Evolutionary conservation across 495 filamentous ascomycete species (phyloP).

Genomic region (Hypoxylon cercidicola): DNA sequence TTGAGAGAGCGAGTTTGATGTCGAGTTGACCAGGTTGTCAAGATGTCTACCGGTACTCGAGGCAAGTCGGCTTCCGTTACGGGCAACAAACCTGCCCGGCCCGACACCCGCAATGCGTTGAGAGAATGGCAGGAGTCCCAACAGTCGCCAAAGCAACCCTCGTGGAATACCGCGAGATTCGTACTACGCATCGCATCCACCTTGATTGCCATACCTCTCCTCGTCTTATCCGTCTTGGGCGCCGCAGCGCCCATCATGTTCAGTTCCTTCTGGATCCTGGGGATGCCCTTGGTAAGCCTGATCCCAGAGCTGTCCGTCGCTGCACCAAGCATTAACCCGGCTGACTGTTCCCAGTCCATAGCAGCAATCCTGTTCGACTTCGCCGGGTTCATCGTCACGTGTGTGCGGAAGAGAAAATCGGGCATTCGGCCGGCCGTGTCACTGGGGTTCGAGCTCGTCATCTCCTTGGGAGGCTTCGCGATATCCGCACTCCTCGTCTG

Average conservation of each 20-base stretch:
- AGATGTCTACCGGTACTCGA: conserved; percentile 9
- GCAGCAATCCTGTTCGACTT: conserved; percentile 7
- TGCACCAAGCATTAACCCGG: neutral
- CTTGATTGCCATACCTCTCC: conserved; percentile 3
- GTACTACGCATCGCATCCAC: conserved; percentile 17
- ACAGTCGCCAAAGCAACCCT: neutral
- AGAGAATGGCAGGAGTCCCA: neutral
- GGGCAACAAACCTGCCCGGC: neutral
- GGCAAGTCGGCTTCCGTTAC: neutral
- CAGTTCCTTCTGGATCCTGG: conserved; percentile 3
- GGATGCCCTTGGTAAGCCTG: conserved; percentile 6
- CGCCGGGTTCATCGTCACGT: conserved; percentile 23
- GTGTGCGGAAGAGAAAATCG: conserved; percentile 7
- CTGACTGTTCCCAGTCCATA: neutral
- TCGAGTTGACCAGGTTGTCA: no score
- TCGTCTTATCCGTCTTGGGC: neutral
- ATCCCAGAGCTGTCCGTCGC: no score
- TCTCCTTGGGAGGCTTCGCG: conserved; percentile 8
- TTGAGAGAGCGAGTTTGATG: neutral
- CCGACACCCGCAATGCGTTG: neutral
- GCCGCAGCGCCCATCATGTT: conserved; percentile 7
- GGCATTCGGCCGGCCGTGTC: conserved; percentile 14
- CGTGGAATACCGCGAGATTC: conserved; percentile 18
- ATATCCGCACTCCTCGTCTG: conserved; percentile 2
- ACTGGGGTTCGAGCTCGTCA: conserved; percentile 28